phyloP scores from a whole-genome alignment of 2,329 filamentous ascomycete species.

The Ophiognomonia clavigignenti-juglandacearum region DNA sequence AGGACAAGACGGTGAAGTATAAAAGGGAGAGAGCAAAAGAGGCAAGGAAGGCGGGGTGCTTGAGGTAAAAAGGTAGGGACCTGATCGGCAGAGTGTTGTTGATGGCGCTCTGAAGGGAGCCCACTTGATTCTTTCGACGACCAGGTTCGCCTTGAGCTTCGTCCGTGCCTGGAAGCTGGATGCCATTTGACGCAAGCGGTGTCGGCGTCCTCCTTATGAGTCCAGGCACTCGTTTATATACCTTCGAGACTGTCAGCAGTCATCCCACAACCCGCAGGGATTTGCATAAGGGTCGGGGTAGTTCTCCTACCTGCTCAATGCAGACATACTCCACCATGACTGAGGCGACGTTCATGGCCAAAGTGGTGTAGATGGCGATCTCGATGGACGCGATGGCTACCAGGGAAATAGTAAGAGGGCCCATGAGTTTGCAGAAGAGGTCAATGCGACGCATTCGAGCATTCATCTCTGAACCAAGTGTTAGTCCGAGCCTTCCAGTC shows the following conservation, averaged over 20 bases:
- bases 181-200: neutral
- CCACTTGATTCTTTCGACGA: no score
- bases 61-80: conserved; percentile 39
- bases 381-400: conserved; percentile 40
- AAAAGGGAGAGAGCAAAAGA: conserved; percentile 56
- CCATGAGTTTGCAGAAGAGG: conserved; percentile 52
- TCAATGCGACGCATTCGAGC: conserved; percentile 54
- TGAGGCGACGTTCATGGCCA: conserved; percentile 42
- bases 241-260: conserved; percentile 6
- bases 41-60: conserved; percentile 52
- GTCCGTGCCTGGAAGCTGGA: neutral
- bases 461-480: conserved; percentile 40
- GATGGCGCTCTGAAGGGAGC: neutral
- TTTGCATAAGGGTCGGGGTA: neutral
- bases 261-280: neutral
- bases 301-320: conserved; percentile 35
- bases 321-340: conserved; percentile 44
- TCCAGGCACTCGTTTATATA: conserved; percentile 21
- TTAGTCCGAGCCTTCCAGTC: neutral
- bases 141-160: no score
- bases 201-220: conserved; percentile 12
- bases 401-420: conserved; percentile 45
- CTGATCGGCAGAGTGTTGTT: conserved; percentile 20
- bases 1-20: conserved; percentile 57
- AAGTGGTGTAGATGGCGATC: conserved; percentile 40